Conservation (phyloP, 1,284 basidiomycete genomes). For the Pisolithus thermaeus region DNA sequence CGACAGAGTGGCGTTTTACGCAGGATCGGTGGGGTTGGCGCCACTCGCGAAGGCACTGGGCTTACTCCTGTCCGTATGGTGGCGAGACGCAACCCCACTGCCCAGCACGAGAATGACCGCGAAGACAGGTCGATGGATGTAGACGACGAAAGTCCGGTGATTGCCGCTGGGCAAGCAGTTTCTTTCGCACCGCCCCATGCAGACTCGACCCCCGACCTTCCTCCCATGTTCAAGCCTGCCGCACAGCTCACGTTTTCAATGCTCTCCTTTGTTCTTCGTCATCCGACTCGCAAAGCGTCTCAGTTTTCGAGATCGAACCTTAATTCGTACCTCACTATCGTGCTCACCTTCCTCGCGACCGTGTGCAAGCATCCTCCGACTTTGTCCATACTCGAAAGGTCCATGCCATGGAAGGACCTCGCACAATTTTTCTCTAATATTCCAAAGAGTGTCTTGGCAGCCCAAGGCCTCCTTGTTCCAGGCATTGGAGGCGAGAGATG, state of each 20-base stretch:
- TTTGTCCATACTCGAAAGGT: constrained; percentile 60
- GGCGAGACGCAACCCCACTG: constrained; percentile 33
- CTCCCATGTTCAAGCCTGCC: constrained; percentile 66
- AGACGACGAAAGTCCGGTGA: constrained; percentile 41
- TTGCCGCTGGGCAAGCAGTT: constrained; percentile 15
- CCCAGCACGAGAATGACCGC: constrained; percentile 31
- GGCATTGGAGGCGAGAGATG: constrained; percentile 36
- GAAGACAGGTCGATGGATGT: constrained; percentile 67
- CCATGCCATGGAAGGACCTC: constrained; percentile 83
- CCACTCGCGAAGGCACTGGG: constrained; percentile 32
- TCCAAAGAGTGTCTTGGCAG: constrained; percentile 49
- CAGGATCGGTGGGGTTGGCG: constrained; percentile 44
- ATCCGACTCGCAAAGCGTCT: constrained; percentile 57
- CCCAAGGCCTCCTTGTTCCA: constrained; percentile 34
- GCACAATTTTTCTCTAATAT: constrained; percentile 61
- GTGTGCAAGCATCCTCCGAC: constrained; percentile 61
- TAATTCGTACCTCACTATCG: constrained; percentile 83
- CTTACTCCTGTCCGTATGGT: constrained; percentile 39
- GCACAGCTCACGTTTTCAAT: constrained; percentile 77
- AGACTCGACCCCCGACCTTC: constrained; percentile 35
- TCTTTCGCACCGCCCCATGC: constrained; percentile 38
- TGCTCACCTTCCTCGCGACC: constrained; percentile 86
- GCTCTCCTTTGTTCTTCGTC: constrained; percentile 66
- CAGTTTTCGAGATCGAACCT: constrained; percentile 53
- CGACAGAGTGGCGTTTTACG: constrained; percentile 67